Evolutionary conservation across 805 yeast species (phyloP).

Genomic region (Saccharomycopsis schoenii): DNA sequence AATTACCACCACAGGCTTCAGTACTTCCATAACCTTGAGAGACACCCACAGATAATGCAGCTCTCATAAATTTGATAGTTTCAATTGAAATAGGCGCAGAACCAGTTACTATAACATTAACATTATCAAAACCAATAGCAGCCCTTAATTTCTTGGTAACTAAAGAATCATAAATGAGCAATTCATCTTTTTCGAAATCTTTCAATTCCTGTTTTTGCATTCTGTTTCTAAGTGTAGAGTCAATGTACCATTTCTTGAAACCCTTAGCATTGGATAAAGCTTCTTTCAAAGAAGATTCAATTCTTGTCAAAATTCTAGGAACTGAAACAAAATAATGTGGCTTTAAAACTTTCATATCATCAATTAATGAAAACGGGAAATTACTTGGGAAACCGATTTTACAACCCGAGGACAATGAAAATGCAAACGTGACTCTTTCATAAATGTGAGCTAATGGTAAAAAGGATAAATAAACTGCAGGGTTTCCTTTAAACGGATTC

Average conservation of each 20-base stretch:
- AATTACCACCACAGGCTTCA: slow-evolving; percentile 31
- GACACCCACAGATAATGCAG: slow-evolving; percentile 35
- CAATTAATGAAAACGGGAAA: slow-evolving; percentile 34
- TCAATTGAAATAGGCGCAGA: slow-evolving; percentile 53
- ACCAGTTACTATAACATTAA: slow-evolving; percentile 31
- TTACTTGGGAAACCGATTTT: slow-evolving; percentile 39
- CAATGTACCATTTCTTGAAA: slow-evolving; percentile 27
- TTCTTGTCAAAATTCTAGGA: slow-evolving; percentile 44
- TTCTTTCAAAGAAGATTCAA: slow-evolving; percentile 29
- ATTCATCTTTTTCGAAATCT: slow-evolving; percentile 4
- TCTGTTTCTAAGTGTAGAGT: slow-evolving; percentile 16
- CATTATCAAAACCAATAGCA: slow-evolving; percentile 31
- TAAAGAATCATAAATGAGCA: slow-evolving; percentile 24
- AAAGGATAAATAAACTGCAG: slow-evolving; percentile 25
- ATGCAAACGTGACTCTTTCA: slow-evolving; percentile 37
- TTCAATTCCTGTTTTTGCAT: not conserved
- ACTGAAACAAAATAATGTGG: slow-evolving; percentile 42
- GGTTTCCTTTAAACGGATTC: not conserved
- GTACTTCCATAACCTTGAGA: slow-evolving; percentile 56
- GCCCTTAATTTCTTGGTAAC: slow-evolving; percentile 27
- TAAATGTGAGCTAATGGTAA: slow-evolving; percentile 51
- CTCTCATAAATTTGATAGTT: slow-evolving; percentile 44
- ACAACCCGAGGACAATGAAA: slow-evolving; percentile 33
- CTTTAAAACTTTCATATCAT: slow-evolving; percentile 38
- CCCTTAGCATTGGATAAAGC: slow-evolving; percentile 31